Evolutionary conservation across 305 asterid species (phyloP), one percentile per base, ranked within the genome.

Genomic region (Coffea humblotiana): DNA sequence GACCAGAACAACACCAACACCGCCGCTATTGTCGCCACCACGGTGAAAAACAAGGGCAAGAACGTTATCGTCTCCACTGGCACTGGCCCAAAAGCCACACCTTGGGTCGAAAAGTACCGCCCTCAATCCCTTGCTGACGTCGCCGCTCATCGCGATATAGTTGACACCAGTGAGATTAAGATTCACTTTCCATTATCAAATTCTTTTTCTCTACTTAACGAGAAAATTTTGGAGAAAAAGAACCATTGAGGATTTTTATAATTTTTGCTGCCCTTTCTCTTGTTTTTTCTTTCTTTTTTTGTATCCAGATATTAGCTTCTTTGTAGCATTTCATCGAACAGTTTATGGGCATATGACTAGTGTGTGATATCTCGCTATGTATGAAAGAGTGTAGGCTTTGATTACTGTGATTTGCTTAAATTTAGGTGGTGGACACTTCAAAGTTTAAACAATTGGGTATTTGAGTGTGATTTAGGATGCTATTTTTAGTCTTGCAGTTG

Each of bases 61-160:
- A 81, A 74, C 85, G 89, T 83, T 49, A 86, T 84, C 82, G 85
- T 83, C 82, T 58, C 90, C 51, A 79, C 88, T 72, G 70, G 80
- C 68, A 77, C 85, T 23, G 93, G 87, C 81, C n/a, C 94, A 43
- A 92, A 84, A 84, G 88, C 97, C 78, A 88, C 89, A 19, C 99
- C 98, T 58, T 95, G 99, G 99, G 99, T 95, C 67, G 98, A 95
- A 90, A 94, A 95, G 88, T 90, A 88, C 87, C 97, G 99, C 67
- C 99, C 99, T 69, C 96, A 93, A 80, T 90, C 99, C 67, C 95
- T 95, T 8, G 91, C 92, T 73, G 99, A 95, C 88, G 98, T 95
- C 75, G 98, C 98, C 52, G 99, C 97, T 66, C 99, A 95, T 86
- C 97, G 97, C 4, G 99, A 93, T 78, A 93, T 95, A 51, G 91